A percentile compares a stretch with the other conserved stretches of the same genome.
Evolutionary conservation across 1,139 yeast species (phyloP).

Genomic region (Torulaspora globosa): DNA sequence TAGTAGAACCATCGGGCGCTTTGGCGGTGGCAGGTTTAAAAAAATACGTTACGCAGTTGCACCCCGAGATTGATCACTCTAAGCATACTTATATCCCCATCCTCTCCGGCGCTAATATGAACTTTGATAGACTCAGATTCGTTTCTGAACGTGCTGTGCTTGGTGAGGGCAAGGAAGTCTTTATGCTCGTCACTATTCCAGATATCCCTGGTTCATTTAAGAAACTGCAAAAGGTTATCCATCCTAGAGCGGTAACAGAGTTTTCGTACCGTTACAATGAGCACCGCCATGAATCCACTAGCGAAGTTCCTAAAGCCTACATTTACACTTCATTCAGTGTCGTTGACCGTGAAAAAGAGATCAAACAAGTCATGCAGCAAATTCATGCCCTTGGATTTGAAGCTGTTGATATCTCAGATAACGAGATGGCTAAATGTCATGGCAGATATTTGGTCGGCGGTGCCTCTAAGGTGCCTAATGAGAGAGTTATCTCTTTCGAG

Average conservation of each 20-base stretch:
- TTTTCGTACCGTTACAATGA: slow-evolving; percentile 76
- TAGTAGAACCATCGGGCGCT: slow-evolving; percentile 97
- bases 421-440: slow-evolving; percentile 92
- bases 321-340: slow-evolving; percentile 87
- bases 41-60: slow-evolving; percentile 57
- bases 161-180: slow-evolving; percentile 96
- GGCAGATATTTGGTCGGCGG: slow-evolving; percentile 97
- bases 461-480: slow-evolving; percentile 60
- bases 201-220: slow-evolving; percentile 88
- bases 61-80: slow-evolving; percentile 70
- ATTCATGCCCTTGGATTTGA: slow-evolving; percentile 52
- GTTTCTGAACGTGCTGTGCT: slow-evolving; percentile 97
- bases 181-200: slow-evolving; percentile 83
- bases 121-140: slow-evolving; percentile 90
- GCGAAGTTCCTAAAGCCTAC: slow-evolving; percentile 53
- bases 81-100: slow-evolving; percentile 75
- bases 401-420: slow-evolving; percentile 81
- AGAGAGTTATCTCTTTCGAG: slow-evolving; percentile 76
- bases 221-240: slow-evolving; percentile 65
- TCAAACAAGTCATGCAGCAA: slow-evolving; percentile 43
- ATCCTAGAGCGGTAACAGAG: slow-evolving; percentile 89
- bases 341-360: slow-evolving; percentile 59
- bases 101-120: slow-evolving; percentile 95
- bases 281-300: slow-evolving; percentile 39
- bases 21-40: slow-evolving; percentile 92